phyloP scores from a whole-genome alignment of 164 flowering plant genomes.

The Paratinospora sagittata region DNA sequence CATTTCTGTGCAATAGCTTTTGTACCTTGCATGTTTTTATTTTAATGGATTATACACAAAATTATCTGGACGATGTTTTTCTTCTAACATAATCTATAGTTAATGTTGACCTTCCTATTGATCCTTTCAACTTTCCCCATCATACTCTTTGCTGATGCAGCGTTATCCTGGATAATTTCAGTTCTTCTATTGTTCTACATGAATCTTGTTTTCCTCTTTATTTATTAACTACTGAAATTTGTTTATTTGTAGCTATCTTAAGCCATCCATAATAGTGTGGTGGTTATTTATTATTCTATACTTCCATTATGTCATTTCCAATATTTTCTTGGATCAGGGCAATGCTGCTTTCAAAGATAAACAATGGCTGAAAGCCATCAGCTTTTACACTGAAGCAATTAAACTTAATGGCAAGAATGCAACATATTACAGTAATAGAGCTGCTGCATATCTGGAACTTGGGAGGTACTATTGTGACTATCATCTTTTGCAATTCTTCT shows the following conservation, averaged over 20 bases:
- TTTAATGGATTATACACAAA: too few species aligned
- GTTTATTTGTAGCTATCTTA: neutral
- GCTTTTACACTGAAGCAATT: conserved; percentile 84
- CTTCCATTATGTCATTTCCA: neutral
- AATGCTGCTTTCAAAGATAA: conserved; percentile 86
- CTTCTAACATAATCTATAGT: too few species aligned
- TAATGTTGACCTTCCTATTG: neutral
- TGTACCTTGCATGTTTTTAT: too few species aligned
- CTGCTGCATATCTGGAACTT: conserved; percentile 90
- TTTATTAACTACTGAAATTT: too few species aligned
- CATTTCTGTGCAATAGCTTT: too few species aligned
- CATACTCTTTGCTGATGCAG: neutral
- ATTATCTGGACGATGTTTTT: too few species aligned
- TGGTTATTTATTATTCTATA: neutral
- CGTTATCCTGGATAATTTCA: neutral
- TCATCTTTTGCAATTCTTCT: neutral
- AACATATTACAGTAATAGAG: conserved; percentile 91
- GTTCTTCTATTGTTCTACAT: neutral
- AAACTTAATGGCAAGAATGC: conserved; percentile 71
- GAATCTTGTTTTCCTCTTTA: neutral
- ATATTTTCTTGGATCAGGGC: conserved; percentile 43
- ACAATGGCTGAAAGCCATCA: conserved; percentile 81
- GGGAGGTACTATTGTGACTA: conserved; percentile 53
- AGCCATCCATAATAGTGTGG: neutral
- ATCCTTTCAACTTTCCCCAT: neutral